Base-by-base conservation (phyloP, 306 rosid genomes). In the Herpetospermum pedunculosum region DNA sequence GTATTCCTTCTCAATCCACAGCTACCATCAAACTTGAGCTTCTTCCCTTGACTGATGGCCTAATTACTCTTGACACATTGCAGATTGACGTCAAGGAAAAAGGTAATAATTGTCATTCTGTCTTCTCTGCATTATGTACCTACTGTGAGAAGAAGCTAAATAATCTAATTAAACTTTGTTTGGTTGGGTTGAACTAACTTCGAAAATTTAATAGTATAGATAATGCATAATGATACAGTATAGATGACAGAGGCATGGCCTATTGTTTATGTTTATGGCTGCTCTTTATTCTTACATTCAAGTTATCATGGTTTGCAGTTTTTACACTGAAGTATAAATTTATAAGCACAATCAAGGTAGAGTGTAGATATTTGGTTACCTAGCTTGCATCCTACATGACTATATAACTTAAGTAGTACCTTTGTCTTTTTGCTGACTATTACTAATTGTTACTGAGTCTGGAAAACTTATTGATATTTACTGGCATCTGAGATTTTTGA, bases 1-100 rank as follows among this genome's bases (percentile, higher is more conserved):
- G 88, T 64, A 85, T 88, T 78, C 97, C 97, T 60, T 75, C 97
- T 48, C 92, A 82, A 71, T 95, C 99, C 70, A 82, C 81, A 21
- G 85, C 90, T 73, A 88, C 99, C 72, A 72, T 92, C 86, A 91
- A 89, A 87, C 90, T 95, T 75, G 96, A 88, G 86, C 85, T 95
- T 58, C 99, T 95, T 78, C 99, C 99, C 29, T 76, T 95, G 81
- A 95, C 97, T 9, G 88, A 87, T 81, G 99, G 96, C 79, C 85
- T 91, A 82, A 90, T 95, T 82, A 86, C 88, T 0, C 86, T 95
- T 19, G 96, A 95, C 81, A 82, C 97, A 6, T 72, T 95, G 70
- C 97, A 91, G 75, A 87, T 95, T 81, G 84, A 87, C 76, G 96
- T 91, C 81, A 84, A 88, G 85, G 97, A 87, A 81, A 95, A 89